A percentile compares a stretch with the other conserved stretches of the same genome.
These are phyloP conservation scores for Chimonanthus salicifolius DNA, from an alignment of 164 flowering plant species.

Conservation along the genomic window DNA sequence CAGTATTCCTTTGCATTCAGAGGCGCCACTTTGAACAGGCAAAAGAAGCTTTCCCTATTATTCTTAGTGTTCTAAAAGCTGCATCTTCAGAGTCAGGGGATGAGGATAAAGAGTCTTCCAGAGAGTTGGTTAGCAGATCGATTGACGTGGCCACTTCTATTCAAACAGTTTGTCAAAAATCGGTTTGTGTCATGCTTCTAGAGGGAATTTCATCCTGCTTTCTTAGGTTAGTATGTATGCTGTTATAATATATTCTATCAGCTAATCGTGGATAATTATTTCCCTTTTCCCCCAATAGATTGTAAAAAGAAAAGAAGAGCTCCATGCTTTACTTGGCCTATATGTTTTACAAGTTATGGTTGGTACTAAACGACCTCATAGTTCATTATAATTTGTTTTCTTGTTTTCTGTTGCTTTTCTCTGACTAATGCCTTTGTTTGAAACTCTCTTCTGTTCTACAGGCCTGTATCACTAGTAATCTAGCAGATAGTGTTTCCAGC, in stretches of 20 bases:
- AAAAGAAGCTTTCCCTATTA: constrained; percentile 37
- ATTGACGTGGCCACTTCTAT: constrained; percentile 56
- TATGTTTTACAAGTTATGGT: constrained; percentile 75
- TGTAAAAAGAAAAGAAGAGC: constrained; percentile 36
- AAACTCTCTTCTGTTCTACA: constrained; percentile 20
- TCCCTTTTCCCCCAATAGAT: constrained; percentile 39
- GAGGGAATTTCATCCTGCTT: constrained; percentile 1
- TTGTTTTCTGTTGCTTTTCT: background rate
- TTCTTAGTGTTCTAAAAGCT: constrained; percentile 32
- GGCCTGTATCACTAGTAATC: constrained; percentile 48
- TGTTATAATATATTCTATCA: background rate
- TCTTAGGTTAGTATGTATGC: constrained; percentile 7
- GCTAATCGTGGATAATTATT: background rate
- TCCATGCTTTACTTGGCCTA: constrained; percentile 64
- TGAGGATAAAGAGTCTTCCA: constrained; percentile 22
- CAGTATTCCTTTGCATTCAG: constrained; percentile 51
- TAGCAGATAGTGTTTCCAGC: constrained; percentile 22
- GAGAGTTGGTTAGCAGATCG: constrained; percentile 41
- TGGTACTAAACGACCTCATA: constrained; percentile 6
- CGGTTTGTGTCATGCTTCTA: constrained; percentile 43
- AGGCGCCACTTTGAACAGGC: constrained; percentile 81
- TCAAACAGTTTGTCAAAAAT: constrained; percentile 36
- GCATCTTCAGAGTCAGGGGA: constrained; percentile 31
- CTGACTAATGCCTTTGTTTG: background rate
- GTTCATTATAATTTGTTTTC: background rate